These are phyloP conservation scores for Clonostachys chloroleuca DNA, from an alignment of 2,329 filamentous ascomycete species.

Conservation along the genomic window DNA sequence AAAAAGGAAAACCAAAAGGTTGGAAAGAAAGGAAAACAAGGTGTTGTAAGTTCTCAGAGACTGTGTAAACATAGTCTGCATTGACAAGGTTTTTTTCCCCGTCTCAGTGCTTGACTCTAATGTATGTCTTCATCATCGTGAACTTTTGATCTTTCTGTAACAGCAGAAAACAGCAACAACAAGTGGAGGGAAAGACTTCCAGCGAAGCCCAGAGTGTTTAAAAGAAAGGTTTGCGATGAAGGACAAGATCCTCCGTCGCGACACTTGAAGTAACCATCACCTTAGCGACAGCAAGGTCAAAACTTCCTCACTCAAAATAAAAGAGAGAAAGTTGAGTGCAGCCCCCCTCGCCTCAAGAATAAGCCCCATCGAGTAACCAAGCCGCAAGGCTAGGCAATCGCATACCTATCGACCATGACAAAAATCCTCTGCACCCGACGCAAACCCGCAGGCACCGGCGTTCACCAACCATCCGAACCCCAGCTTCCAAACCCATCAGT, in stretches of 20 bases:
- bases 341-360: slow-evolving; percentile 98
- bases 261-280: no score
- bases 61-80: slow-evolving; percentile 8
- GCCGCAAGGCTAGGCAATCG: slow-evolving; percentile 68
- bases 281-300: slow-evolving; percentile 11
- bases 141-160: slow-evolving; percentile 1
- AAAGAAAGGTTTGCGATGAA: slow-evolving; percentile 6
- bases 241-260: background rate
- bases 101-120: slow-evolving; percentile 15
- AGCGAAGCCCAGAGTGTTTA: slow-evolving; percentile 10
- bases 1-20: background rate
- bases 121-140: slow-evolving; percentile 12
- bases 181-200: slow-evolving; percentile 5
- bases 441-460: slow-evolving; percentile 40
- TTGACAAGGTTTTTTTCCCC: slow-evolving; percentile 2
- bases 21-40: background rate
- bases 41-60: slow-evolving; percentile 7
- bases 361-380: slow-evolving; percentile 99
- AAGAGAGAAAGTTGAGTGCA: slow-evolving; percentile 11
- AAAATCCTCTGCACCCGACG: slow-evolving; percentile 56
- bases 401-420: slow-evolving; percentile 98
- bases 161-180: background rate
- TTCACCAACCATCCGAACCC: slow-evolving; percentile 33
- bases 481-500: slow-evolving; percentile 10
- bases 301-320: background rate